Evolutionary conservation across 352 stramenopile species (phyloP), one percentile per base, ranked within the genome.

Genomic region (Pythium aphanidermatum): DNA sequence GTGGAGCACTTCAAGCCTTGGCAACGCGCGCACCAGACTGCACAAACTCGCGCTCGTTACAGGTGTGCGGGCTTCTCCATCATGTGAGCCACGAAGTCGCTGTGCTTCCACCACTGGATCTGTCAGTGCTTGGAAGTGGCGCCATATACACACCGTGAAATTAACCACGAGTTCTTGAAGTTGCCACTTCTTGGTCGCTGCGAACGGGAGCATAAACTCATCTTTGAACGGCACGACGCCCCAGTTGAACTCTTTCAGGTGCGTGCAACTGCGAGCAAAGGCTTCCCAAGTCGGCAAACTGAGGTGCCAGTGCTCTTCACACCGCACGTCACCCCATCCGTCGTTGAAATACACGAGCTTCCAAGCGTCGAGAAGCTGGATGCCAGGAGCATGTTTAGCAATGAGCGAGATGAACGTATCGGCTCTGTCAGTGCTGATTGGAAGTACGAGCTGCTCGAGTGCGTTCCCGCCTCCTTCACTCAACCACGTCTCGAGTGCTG

Each of bases 191-290:
- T 51, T 46, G 3, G 60, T 63, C 1, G 57, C 53, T 1, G 65
- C 66, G 23, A 83, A 84, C 13, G 67, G 57, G 13, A 55, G 44
- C 12, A 84, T 62, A 44, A 80, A 84, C 0, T 47, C 55, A 16
- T 81, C 72, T 0, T 55, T 65, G 34, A 75, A 79, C 10, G 72
- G 72, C 16, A 73, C 69, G 21, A 79, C 67, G 0, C 55, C 57
- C 67, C 70, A 81, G 45, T 81, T 81, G 50, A 84, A 84, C 51
- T 81, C 69, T 2, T 60, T 61, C 25, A 84, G 37, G 6, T 67
- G 30, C 7, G 55, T 46, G 20, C 71, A 81, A 8, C 48, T 53
- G 4, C 21, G 37, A 36, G 64, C 76, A 28, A 83, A 83, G 10
- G 38, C 38, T 17, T 65, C 53, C 71, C 71, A 83, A 12, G 55